A percentile compares a stretch with the other conserved stretches of the same genome.
Evolutionary conservation across 257 asterid genomes (phyloP).

Genomic region (Linderniella brevidens): DNA sequence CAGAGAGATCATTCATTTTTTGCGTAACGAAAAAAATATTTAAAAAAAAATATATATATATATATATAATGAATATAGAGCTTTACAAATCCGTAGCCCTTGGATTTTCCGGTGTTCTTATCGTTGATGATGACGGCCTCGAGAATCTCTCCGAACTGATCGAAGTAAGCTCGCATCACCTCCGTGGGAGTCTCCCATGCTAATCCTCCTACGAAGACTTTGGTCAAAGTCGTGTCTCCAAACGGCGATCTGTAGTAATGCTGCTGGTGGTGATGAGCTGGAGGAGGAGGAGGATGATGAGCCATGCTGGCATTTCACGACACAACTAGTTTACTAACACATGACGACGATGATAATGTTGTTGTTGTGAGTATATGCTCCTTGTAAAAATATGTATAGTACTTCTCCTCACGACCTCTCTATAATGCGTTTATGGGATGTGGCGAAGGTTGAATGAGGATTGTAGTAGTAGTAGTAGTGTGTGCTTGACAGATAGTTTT

Average conservation of each 20-base stretch:
- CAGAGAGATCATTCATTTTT: too few species aligned
- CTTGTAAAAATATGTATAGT: too few species aligned
- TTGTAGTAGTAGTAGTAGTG: not conserved
- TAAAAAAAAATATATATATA: too few species aligned
- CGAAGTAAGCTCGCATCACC: slow-evolving; percentile 59
- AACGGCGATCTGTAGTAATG: slow-evolving; percentile 96
- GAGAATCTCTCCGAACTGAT: slow-evolving; percentile 84
- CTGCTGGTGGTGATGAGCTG: slow-evolving; percentile 6
- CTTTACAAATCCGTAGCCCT: slow-evolving; percentile 94
- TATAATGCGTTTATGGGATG: too few species aligned
- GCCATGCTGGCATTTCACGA: not conserved
- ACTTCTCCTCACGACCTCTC: too few species aligned
- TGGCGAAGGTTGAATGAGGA: too few species aligned
- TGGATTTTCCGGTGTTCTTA: slow-evolving; percentile 83
- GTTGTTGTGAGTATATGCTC: too few species aligned
- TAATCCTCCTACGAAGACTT: slow-evolving; percentile 91
- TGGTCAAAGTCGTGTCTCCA: slow-evolving; percentile 86
- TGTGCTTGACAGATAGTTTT: not conserved
- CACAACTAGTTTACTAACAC: too few species aligned
- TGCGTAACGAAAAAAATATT: too few species aligned
- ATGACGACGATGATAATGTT: not conserved
- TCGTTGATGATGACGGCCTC: slow-evolving; percentile 96
- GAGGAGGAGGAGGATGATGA: not conserved
- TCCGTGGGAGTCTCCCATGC: slow-evolving; percentile 98
- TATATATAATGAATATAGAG: not conserved